Conservation (phyloP, 2,329 filamentous ascomycete species). For the Sclerotinia sclerotiorum region DNA sequence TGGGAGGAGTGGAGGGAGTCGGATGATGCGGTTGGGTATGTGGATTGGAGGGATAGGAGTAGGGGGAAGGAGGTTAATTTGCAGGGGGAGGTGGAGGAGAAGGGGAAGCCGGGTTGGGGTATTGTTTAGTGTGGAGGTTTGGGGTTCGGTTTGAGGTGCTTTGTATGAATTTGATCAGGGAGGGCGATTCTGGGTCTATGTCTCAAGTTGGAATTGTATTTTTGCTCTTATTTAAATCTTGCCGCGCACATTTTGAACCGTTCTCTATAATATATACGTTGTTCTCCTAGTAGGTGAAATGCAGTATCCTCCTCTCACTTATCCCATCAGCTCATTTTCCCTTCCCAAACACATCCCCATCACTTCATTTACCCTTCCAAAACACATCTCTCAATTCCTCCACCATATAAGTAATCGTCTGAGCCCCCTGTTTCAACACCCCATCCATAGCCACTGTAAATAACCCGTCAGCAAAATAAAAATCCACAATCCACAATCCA, state of each 20-base stretch:
- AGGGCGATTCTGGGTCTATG: not conserved
- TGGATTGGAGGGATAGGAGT: conserved; percentile 26
- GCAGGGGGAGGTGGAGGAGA: conserved; percentile 1
- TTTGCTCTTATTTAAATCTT: not conserved
- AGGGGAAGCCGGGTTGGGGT: conserved; percentile 8
- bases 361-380: conserved; percentile 8
- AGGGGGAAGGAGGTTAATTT: conserved; percentile 5
- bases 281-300: not conserved
- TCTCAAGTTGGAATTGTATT: too few species aligned
- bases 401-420: conserved; percentile 48
- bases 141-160: not conserved
- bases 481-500: fast-evolving
- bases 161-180: not conserved
- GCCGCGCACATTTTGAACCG: fast-evolving
- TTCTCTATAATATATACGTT: not conserved
- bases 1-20: conserved; percentile 33
- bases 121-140: not conserved
- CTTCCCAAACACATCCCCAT: conserved; percentile 27
- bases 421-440: conserved; percentile 51
- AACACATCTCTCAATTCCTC: conserved; percentile 33
- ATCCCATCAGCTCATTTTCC: not conserved
- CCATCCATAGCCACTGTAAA: conserved; percentile 53
- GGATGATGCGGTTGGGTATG: conserved; percentile 32
- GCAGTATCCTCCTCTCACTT: not conserved
- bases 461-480: not conserved